Percentiles rank a stretch among this genome's conserved stretches.
These are phyloP conservation scores for Yamadazyma insecticola DNA, from an alignment of 805 yeast genomes.

Conservation along the genomic window DNA sequence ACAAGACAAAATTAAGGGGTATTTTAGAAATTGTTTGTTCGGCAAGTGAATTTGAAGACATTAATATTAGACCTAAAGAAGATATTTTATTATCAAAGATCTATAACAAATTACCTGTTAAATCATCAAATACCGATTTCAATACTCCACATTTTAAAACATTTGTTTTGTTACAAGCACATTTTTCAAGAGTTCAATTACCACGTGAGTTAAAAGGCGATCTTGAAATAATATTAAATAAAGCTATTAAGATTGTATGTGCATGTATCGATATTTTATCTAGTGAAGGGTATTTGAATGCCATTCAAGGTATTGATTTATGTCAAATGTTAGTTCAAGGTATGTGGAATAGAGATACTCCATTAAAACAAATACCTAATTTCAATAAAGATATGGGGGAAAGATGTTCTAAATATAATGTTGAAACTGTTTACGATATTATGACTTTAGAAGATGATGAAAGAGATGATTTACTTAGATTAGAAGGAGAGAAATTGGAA, in stretches of 20 bases:
- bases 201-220: constrained; percentile 60
- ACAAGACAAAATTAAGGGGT: constrained; percentile 53
- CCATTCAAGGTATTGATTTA: constrained; percentile 79
- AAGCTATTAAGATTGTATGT: constrained; percentile 48
- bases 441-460: constrained; percentile 77
- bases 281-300: constrained; percentile 74
- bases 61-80: constrained; percentile 65
- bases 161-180: constrained; percentile 74
- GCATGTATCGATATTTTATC: constrained; percentile 75
- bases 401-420: constrained; percentile 50
- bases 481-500: constrained; percentile 47
- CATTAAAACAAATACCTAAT: constrained; percentile 78
- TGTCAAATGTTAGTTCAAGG: constrained; percentile 88
- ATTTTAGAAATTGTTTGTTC: constrained; percentile 62
- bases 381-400: constrained; percentile 47
- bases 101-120: constrained; percentile 60
- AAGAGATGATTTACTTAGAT: constrained; percentile 56
- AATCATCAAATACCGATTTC: constrained; percentile 35
- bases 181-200: constrained; percentile 61
- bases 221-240: constrained; percentile 46
- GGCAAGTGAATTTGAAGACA: constrained; percentile 64
- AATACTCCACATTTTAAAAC: constrained; percentile 63
- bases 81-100: constrained; percentile 42
- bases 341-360: constrained; percentile 74
- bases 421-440: constrained; percentile 75